Conservation (phyloP, 1,284 basidiomycete species). For the Sanghuangporus weigelae region DNA sequence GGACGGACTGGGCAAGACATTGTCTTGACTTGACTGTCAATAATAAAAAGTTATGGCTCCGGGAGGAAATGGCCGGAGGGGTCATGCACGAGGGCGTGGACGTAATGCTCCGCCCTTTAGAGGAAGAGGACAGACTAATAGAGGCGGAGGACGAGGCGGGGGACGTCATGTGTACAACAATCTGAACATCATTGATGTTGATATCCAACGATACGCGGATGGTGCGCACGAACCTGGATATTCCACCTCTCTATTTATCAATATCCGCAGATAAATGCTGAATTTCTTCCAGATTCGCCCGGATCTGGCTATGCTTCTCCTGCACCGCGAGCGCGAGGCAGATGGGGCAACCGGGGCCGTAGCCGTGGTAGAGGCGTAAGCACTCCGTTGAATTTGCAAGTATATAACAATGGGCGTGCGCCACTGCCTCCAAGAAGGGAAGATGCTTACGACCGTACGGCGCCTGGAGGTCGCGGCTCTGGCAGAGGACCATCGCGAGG, state of each 20-base stretch:
- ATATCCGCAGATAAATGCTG: background rate
- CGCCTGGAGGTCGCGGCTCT: slow-evolving; percentile 5
- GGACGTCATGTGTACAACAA: slow-evolving; percentile 11
- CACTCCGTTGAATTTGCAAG: slow-evolving; percentile 1
- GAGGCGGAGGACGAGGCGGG: slow-evolving; percentile 24
- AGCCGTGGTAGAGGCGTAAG: slow-evolving; percentile 10
- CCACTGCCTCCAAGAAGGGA: slow-evolving; percentile 4
- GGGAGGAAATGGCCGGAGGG: slow-evolving; percentile 1
- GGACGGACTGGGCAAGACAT: background rate
- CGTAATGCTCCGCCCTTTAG: slow-evolving; percentile 17
- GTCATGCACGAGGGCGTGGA: slow-evolving; percentile 24
- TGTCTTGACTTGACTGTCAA: background rate
- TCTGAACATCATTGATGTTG: slow-evolving; percentile 27
- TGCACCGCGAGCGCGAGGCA: slow-evolving; percentile 17
- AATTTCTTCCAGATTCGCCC: background rate
- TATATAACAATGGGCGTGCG: slow-evolving; percentile 4
- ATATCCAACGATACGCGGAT: slow-evolving; percentile 27
- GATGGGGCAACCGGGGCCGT: slow-evolving; percentile 21
- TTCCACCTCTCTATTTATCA: background rate
- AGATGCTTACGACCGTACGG: slow-evolving; percentile 3
- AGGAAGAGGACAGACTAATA: slow-evolving; percentile 11
- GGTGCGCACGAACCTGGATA: slow-evolving; percentile 21
- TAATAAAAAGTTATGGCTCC: background rate
- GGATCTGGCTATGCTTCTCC: slow-evolving; percentile 16
- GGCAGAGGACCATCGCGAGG: slow-evolving; percentile 16